Base-by-base conservation (phyloP, 2,329 filamentous ascomycete genomes). In the Sporothrix dimorphospora region DNA sequence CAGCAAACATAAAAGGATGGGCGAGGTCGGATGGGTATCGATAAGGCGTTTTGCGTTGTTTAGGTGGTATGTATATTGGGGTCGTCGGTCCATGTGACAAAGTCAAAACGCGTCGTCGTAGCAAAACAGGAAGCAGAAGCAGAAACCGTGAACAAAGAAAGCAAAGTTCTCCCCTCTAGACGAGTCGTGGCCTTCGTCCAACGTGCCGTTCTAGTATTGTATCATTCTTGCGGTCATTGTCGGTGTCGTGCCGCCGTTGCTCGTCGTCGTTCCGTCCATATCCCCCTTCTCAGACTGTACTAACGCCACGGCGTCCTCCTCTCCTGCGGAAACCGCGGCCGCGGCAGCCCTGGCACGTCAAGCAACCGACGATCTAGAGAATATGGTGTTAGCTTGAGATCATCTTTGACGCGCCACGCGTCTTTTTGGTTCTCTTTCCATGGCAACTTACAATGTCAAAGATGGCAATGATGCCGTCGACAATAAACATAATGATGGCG, bases 391-490 rank as follows among this genome's bases (percentile, higher is more conserved):
- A 67, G 49, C 19, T 0, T 59, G 30, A 7, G 27, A 7, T 12
- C 42, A 5, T 19, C 16, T 49, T 7, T 49, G 16, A n/a, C n/a
- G n/a, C n/a, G n/a, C n/a, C n/a, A n/a, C n/a, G n/a, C n/a, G n/a
- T n/a, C n/a, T n/a, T n/a, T n/a, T n/a, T n/a, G n/a, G n/a, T n/a
- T n/a, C n/a, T n/a, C n/a, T n/a, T n/a, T n/a, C n/a, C n/a, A n/a
- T n/a, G n/a, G n/a, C n/a, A n/a, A 49, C 30, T 16, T 72, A 75
- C 73, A 63, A 91, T 89, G 79, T 87, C 86, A 81, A 89, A 85
- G 81, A 92, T 84, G 72, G 85, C 81, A 74, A 92, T 89, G 77
- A 93, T 81, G 77, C 88, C 91, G 80, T 85, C 85, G 80, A 93
- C 87, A 79, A 93, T 90, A 77, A 89, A 89, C 75, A 85, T 86